phyloP scores from a whole-genome alignment of 306 rosid genomes.

The Bauhinia variegata region DNA sequence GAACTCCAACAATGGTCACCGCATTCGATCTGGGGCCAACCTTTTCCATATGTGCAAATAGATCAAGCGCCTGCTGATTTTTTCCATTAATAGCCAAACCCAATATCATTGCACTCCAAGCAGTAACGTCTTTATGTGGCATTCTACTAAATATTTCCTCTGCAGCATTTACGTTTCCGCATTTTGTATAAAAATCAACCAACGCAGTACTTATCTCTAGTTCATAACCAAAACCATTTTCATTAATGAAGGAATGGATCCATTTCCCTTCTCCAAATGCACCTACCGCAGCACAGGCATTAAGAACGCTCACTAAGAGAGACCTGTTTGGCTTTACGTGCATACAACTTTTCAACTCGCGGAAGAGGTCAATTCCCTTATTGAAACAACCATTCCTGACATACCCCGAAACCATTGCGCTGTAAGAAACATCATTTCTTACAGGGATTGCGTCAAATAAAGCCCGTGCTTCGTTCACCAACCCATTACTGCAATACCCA shows the following conservation, averaged over 20 bases:
- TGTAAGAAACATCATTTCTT: constrained; percentile 34
- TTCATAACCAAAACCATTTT: constrained; percentile 35
- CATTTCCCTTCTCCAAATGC: constrained; percentile 49
- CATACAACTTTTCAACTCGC: constrained; percentile 21
- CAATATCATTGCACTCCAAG: constrained; percentile 55
- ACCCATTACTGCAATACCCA: constrained; percentile 40
- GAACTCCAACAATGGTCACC: constrained; percentile 58
- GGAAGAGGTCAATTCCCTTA: constrained; percentile 40
- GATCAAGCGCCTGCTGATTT: constrained; percentile 44
- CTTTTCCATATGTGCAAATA: constrained; percentile 53
- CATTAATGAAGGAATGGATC: constrained; percentile 43
- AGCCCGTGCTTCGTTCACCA: constrained; percentile 33
- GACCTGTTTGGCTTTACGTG: constrained; percentile 25
- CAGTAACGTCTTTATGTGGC: constrained; percentile 39
- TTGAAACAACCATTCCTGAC: constrained; percentile 42
- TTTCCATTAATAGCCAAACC: constrained; percentile 48
- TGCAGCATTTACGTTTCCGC: constrained; percentile 35
- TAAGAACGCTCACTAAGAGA: constrained; percentile 43
- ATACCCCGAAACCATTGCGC: constrained; percentile 51
- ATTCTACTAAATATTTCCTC: constrained; percentile 30
- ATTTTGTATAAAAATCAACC: constrained; percentile 46
- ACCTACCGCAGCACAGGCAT: constrained; percentile 42
- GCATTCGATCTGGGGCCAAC: constrained; percentile 61
- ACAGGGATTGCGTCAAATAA: constrained; percentile 36
- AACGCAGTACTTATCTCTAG: constrained; percentile 43